phyloP scores from a whole-genome alignment of 2,329 filamentous ascomycete genomes.

The Aspergillus fumigatiaffinis region DNA sequence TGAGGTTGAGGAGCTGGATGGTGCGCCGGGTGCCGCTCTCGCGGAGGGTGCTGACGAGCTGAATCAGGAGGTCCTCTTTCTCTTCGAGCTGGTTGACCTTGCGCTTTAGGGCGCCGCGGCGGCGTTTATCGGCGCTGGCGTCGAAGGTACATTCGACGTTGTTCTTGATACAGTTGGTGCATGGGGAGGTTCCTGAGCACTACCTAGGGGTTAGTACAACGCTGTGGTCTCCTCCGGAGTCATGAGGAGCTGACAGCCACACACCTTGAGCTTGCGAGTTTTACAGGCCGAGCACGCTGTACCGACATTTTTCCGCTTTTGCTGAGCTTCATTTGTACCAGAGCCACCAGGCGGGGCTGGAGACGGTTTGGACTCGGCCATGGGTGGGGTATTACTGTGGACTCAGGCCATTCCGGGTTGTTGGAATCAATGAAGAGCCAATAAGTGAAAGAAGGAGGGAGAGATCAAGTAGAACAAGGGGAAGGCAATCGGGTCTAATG shows the following conservation, averaged over 20 bases:
- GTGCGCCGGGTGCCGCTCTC: conserved; percentile 17
- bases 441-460: neutral
- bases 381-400: neutral
- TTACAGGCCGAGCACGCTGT: conserved; percentile 23
- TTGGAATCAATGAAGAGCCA: neutral
- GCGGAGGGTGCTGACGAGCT: conserved; percentile 20
- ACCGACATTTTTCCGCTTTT: conserved; percentile 21
- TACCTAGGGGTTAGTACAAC: neutral
- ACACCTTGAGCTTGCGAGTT: conserved; percentile 24
- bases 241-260: neutral
- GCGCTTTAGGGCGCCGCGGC: conserved; percentile 22
- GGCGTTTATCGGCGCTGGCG: conserved; percentile 18
- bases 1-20: conserved; percentile 21
- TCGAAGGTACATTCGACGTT: conserved; percentile 21
- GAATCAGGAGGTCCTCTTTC: conserved; percentile 22
- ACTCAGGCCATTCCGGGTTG: conserved; percentile 8
- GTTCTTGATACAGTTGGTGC: conserved; percentile 20
- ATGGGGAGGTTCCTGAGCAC: conserved; percentile 22
- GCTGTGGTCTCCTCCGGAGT: neutral
- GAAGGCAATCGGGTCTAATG: neutral
- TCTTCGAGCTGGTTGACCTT: conserved; percentile 23
- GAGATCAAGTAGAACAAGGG: neutral
- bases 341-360: conserved; percentile 11
- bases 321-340: conserved; percentile 10
- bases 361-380: conserved; percentile 14